Evolutionary conservation across 352 stramenopile genomes (phyloP).

Genomic region (Phytophthora chlamydospora): DNA sequence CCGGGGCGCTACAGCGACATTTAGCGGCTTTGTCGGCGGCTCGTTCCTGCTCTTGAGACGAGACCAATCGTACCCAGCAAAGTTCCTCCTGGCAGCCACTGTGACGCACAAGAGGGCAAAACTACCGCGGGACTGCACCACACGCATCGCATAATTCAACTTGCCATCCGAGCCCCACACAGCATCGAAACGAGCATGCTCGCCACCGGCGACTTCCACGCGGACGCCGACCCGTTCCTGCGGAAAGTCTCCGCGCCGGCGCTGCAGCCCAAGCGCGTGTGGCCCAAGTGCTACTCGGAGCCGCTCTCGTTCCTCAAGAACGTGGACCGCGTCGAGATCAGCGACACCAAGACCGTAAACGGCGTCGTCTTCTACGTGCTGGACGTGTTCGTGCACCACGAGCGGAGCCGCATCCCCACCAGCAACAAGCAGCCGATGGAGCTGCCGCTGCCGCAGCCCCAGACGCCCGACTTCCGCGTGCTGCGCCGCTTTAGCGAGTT

Average conservation of each 20-base stretch:
- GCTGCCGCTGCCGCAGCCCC: neutral
- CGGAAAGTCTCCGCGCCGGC: constrained; percentile 11
- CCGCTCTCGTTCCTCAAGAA: constrained; percentile 38
- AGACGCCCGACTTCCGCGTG: constrained; percentile 33
- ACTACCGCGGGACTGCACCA: constrained; percentile 8
- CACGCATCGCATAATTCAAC: constrained; percentile 18
- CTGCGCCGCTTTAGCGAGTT: constrained; percentile 41
- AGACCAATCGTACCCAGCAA: no score
- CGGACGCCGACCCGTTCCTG: constrained; percentile 12
- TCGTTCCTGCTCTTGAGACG: no score
- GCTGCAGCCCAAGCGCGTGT: constrained; percentile 31
- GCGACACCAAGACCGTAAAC: constrained; percentile 27
- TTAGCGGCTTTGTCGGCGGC: no score
- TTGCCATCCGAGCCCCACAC: constrained; percentile 3
- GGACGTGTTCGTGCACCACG: constrained; percentile 54
- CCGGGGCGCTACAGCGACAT: no score
- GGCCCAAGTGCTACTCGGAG: constrained; percentile 35
- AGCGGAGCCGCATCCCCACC: constrained; percentile 53
- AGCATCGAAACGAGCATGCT: constrained; percentile 2
- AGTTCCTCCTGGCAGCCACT: neutral
- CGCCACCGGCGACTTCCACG: neutral
- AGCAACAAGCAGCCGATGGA: constrained; percentile 31
- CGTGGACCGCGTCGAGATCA: constrained; percentile 54
- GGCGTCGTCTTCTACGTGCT: constrained; percentile 56
- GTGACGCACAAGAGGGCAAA: neutral